A percentile compares a stretch with the other conserved stretches of the same genome.
These are phyloP conservation scores for Santalum album DNA, from an alignment of 164 flowering plant genomes.

Conservation along the genomic window DNA sequence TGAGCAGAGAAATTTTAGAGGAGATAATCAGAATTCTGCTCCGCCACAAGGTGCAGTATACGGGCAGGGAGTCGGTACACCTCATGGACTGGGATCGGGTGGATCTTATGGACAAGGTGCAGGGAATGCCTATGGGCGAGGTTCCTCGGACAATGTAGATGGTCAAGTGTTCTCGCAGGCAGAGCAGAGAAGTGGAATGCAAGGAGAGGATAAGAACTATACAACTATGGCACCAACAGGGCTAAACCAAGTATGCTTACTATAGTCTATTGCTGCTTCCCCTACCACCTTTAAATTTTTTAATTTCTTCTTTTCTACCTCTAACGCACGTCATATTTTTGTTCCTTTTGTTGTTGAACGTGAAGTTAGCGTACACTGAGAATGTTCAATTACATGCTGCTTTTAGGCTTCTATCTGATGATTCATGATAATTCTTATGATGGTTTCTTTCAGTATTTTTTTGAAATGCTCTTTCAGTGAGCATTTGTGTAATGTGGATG, in stretches of 20 bases:
- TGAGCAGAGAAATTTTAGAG: constrained; percentile 22
- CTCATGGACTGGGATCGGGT: constrained; percentile 6
- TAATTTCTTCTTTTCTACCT: too few species aligned
- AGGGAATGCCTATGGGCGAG: constrained; percentile 13
- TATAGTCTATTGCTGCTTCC: too few species aligned
- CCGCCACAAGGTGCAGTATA: constrained; percentile 19
- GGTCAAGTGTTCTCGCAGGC: constrained; percentile 16
- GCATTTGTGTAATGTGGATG: too few species aligned
- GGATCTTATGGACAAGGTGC: constrained; percentile 8
- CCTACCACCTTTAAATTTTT: too few species aligned
- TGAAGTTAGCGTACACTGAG: too few species aligned
- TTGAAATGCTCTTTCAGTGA: too few species aligned
- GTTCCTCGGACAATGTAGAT: constrained; percentile 18
- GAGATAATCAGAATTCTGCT: constrained; percentile 21
- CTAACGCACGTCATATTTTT: too few species aligned
- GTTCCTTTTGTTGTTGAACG: too few species aligned
- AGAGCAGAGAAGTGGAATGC: constrained; percentile 14
- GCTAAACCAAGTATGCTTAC: constrained; percentile 18
- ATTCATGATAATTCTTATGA: too few species aligned
- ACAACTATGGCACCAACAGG: constrained; percentile 15
- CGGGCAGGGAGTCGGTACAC: constrained; percentile 17
- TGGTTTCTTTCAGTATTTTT: too few species aligned
- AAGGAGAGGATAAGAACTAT: constrained; percentile 20
- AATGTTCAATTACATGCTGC: too few species aligned
- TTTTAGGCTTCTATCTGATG: too few species aligned